phyloP scores from a whole-genome alignment of 768 basidiomycete species.

The Sistotremastrum niveocremeum region DNA sequence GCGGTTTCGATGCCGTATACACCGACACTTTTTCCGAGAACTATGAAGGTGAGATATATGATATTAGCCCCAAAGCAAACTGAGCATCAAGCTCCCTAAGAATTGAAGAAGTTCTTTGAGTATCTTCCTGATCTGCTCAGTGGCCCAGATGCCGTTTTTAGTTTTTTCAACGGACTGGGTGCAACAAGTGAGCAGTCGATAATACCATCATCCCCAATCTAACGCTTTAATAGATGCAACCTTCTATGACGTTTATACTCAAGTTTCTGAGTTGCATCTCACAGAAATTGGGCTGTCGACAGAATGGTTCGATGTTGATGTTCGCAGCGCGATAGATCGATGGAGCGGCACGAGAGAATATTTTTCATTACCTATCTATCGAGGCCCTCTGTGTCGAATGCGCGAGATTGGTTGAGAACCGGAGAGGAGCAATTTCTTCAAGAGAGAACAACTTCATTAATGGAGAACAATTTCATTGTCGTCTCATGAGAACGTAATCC shows the following conservation, averaged over 20 bases:
- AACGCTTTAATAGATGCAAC: constrained; percentile 43
- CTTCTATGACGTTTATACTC: constrained; percentile 87
- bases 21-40: constrained; percentile 90
- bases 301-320: constrained; percentile 71
- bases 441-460: too few species aligned
- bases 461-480: too few species aligned
- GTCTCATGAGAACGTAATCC: too few species aligned
- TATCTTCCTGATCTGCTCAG: constrained; percentile 62
- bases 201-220: constrained; percentile 1
- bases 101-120: constrained; percentile 72
- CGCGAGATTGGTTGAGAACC: background rate
- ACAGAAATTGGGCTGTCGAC: constrained; percentile 69
- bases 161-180: constrained; percentile 95
- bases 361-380: constrained; percentile 64
- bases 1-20: constrained; percentile 81
- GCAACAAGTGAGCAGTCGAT: constrained; percentile 60
- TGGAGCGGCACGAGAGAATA: constrained; percentile 73
- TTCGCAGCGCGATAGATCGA: constrained; percentile 41
- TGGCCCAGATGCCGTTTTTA: constrained; percentile 64
- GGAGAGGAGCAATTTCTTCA: too few species aligned
- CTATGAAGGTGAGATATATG: constrained; percentile 43
- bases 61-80: background rate
- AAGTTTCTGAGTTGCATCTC: constrained; percentile 74
- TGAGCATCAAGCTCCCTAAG: constrained; percentile 14
- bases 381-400: constrained; percentile 19